phyloP scores from a whole-genome alignment of 371 early-diverging fungal species.

The Mycotypha africana region DNA sequence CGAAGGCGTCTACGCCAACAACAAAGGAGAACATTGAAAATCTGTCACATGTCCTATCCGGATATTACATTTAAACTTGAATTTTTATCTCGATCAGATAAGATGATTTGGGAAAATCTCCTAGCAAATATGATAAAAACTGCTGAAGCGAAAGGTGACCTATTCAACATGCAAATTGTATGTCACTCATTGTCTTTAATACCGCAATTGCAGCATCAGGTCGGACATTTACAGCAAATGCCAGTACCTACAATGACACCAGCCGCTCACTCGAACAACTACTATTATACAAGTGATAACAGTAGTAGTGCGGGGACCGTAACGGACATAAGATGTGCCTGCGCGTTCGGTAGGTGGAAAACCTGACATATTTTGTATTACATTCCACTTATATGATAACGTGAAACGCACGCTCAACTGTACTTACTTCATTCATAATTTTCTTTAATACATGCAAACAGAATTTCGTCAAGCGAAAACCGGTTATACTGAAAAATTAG shows the following conservation, averaged over 20 bases:
- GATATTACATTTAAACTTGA: constrained; percentile 10
- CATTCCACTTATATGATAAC: no score
- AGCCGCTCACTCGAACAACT: no score
- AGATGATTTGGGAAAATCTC: constrained; percentile 9
- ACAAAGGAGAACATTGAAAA: constrained; percentile 3
- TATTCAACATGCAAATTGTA: constrained; percentile 1
- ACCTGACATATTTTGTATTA: no score
- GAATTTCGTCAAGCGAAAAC: background rate
- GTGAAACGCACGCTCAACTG: no score
- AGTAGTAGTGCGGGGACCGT: background rate
- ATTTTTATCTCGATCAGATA: constrained; percentile 7
- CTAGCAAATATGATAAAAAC: background rate
- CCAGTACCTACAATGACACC: no score
- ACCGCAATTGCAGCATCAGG: no score
- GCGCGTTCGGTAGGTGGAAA: constrained; percentile 12
- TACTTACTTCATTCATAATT: no score
- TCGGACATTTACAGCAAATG: no score
- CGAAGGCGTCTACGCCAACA: background rate
- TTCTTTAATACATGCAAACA: no score
- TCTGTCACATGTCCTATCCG: constrained; percentile 15
- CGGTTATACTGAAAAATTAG: background rate
- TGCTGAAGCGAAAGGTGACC: background rate
- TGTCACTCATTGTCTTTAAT: background rate
- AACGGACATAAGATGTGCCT: constrained; percentile 1
- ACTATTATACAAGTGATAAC: no score